A percentile compares a stretch with the other conserved stretches of the same genome.
These are phyloP conservation scores for Lactarius deliciosus DNA, from an alignment of 768 basidiomycete species.

Conservation along the genomic window DNA sequence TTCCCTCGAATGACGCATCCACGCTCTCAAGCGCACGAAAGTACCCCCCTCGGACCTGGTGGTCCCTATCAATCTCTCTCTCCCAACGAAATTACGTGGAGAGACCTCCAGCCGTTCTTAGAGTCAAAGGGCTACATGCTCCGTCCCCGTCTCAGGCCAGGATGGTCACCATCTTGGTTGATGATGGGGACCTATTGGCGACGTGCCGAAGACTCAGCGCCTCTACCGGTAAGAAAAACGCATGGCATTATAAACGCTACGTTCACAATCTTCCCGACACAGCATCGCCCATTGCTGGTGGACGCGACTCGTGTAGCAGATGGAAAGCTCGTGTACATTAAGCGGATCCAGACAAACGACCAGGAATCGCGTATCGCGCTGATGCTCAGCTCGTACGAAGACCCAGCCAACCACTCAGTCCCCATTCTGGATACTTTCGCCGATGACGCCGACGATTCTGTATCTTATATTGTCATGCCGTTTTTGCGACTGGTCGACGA, in stretches of 20 bases:
- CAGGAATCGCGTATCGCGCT: constrained; percentile 28
- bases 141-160: constrained; percentile 23
- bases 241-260: no score
- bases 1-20: no score
- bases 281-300: constrained; percentile 22
- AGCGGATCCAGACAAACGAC: constrained; percentile 27
- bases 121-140: constrained; percentile 29
- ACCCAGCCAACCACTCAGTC: constrained; percentile 23
- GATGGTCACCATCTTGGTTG: constrained; percentile 24
- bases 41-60: no score
- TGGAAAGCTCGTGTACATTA: constrained; percentile 35
- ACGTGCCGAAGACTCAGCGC: constrained; percentile 10
- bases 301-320: constrained; percentile 39
- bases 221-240: constrained; percentile 8
- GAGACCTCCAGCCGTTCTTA: constrained; percentile 20
- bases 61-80: no score
- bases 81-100: constrained; percentile 2
- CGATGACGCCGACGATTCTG: background rate
- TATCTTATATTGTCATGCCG: constrained; percentile 28
- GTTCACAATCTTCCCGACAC: background rate
- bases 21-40: no score
- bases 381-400: constrained; percentile 5
- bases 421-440: constrained; percentile 24
- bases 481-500: constrained; percentile 8
- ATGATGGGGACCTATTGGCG: no score